Evolutionary conservation across 2,329 filamentous ascomycete genomes (phyloP).

Genomic region (Botrytis byssoidea): DNA sequence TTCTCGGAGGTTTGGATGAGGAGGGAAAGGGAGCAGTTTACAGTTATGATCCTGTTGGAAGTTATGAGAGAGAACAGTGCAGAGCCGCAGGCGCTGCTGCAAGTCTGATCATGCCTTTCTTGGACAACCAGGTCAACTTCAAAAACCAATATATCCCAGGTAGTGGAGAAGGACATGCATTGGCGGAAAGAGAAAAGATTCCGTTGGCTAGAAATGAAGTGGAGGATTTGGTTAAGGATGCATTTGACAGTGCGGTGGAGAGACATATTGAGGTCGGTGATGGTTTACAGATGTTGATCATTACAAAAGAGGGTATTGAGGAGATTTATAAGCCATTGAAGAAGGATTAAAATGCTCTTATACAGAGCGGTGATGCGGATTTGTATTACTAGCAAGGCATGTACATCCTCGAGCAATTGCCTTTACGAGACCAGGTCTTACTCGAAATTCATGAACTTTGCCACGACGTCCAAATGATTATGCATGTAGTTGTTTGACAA

Average conservation of each 20-base stretch:
- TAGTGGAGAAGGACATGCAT: constrained; percentile 77
- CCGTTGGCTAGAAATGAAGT: constrained; percentile 72
- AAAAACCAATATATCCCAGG: constrained; percentile 97
- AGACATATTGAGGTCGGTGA: constrained; percentile 99
- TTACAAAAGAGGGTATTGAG: constrained; percentile 84
- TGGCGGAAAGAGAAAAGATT: constrained; percentile 68
- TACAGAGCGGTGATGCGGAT: constrained; percentile 8
- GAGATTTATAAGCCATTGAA: constrained; percentile 84
- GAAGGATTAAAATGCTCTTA: constrained; percentile 63
- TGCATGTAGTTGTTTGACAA: neutral
- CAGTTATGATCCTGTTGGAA: constrained; percentile 96
- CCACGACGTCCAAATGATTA: neutral
- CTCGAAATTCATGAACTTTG: constrained; percentile 20
- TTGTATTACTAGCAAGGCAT: constrained; percentile 23
- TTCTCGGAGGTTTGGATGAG: constrained; percentile 91
- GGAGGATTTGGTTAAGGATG: constrained; percentile 89
- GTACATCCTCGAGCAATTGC: constrained; percentile 12
- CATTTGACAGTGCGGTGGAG: constrained; percentile 96
- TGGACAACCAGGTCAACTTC: constrained; percentile 99
- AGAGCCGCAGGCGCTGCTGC: constrained; percentile 88
- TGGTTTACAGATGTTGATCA: constrained; percentile 90
- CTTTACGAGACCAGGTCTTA: constrained; percentile 21
- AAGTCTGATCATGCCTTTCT: constrained; percentile 96
- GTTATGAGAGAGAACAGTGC: constrained; percentile 96
- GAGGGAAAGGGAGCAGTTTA: constrained; percentile 92